Percentiles rank a stretch among this genome's conserved stretches.
phyloP scores from a whole-genome alignment of 352 stramenopile species.

The Phytophthora hibernalis region DNA sequence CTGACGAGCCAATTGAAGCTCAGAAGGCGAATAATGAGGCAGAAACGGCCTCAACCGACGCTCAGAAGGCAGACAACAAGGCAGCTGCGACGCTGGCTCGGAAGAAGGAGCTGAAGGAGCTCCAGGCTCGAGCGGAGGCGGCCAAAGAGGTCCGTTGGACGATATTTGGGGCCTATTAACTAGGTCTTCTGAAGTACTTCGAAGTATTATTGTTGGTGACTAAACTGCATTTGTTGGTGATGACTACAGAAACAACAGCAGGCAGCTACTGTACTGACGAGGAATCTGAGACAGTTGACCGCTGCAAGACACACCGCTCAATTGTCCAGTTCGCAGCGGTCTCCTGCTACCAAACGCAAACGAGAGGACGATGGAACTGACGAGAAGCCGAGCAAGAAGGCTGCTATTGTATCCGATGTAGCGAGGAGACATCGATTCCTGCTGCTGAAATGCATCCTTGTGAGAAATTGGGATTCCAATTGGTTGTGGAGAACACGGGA shows the following conservation, averaged over 20 bases:
- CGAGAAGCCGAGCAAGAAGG: slow-evolving; percentile 28
- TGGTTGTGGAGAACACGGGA: neutral
- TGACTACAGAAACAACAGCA: slow-evolving; percentile 39
- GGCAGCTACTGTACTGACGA: slow-evolving; percentile 30
- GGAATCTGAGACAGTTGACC: slow-evolving; percentile 37
- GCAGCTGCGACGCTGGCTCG: slow-evolving; percentile 3
- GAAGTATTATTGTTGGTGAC: neutral
- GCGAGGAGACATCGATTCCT: neutral
- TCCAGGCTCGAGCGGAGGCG: slow-evolving; percentile 37
- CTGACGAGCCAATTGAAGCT: slow-evolving; percentile 5
- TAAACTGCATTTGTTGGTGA: slow-evolving; percentile 1
- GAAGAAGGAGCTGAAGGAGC: slow-evolving; percentile 50
- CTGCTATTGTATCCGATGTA: neutral
- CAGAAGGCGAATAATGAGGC: slow-evolving; percentile 11
- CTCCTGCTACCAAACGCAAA: slow-evolving; percentile 30
- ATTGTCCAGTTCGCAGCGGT: neutral
- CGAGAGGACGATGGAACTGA: slow-evolving; percentile 20
- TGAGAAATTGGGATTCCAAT: slow-evolving; percentile 16
- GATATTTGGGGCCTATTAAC: neutral
- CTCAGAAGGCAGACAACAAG: neutral
- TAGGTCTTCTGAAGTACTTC: slow-evolving; percentile 1
- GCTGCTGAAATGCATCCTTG: slow-evolving; percentile 35
- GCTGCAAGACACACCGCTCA: slow-evolving; percentile 3
- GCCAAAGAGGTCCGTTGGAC: slow-evolving; percentile 40
- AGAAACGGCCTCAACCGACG: neutral